Evolutionary conservation across 768 basidiomycete species (phyloP).

Genomic region (Sutorius australiensis): DNA sequence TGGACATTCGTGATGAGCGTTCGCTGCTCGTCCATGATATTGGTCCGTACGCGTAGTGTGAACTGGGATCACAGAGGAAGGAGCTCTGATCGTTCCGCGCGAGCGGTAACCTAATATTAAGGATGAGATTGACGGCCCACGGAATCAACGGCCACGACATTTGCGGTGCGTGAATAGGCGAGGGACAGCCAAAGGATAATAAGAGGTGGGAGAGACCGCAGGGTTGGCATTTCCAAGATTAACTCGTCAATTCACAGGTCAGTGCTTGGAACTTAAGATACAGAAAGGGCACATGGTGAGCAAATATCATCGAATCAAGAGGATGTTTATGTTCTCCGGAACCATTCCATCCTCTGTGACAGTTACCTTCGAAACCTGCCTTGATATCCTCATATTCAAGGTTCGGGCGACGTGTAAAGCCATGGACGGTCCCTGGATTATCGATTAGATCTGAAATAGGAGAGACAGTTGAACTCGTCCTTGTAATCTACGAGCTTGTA

Average conservation of each 20-base stretch:
- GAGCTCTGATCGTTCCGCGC: background rate
- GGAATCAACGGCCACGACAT: background rate
- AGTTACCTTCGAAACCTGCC: conserved; percentile 43
- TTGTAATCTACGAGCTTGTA: conserved; percentile 38
- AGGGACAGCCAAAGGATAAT: background rate
- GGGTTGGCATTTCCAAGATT: background rate
- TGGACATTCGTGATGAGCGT: conserved; percentile 27
- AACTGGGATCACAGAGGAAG: background rate
- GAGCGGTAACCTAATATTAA: background rate
- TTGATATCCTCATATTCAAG: conserved; percentile 40
- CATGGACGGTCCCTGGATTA: conserved; percentile 42
- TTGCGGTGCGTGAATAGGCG: background rate
- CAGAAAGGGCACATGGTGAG: background rate
- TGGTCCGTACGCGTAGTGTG: background rate
- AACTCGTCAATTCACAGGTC: background rate
- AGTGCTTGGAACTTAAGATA: background rate
- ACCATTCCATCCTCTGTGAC: conserved; percentile 41
- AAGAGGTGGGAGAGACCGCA: background rate
- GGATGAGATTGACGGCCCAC: background rate
- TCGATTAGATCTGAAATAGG: conserved; percentile 1
- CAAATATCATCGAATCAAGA: conserved; percentile 3
- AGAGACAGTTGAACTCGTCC: conserved; percentile 18
- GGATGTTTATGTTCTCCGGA: conserved; percentile 33
- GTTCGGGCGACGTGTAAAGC: conserved; percentile 48
- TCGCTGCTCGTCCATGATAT: conserved; percentile 1